These are phyloP conservation scores for Leccinum fibrillosum DNA, from an alignment of 768 basidiomycete species.

Conservation along the genomic window DNA sequence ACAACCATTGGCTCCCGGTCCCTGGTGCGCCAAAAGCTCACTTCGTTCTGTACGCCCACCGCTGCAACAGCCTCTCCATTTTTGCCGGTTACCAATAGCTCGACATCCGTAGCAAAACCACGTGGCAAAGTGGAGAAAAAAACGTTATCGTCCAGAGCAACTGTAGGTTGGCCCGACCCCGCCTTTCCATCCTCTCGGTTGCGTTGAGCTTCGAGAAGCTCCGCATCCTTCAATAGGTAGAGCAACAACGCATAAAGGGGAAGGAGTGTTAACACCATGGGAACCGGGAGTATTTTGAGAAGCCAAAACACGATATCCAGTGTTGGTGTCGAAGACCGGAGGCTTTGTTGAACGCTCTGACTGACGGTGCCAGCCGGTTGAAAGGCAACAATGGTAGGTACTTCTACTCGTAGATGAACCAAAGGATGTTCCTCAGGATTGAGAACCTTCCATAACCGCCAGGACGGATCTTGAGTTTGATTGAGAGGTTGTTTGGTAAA, in stretches of 20 bases:
- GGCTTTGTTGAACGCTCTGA: constrained; percentile 28
- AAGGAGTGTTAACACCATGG: constrained; percentile 75
- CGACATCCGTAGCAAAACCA: constrained; percentile 79
- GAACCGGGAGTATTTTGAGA: constrained; percentile 78
- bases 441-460: constrained; percentile 72
- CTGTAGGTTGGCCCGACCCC: constrained; percentile 22
- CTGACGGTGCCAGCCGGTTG: constrained; percentile 36
- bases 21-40: constrained; percentile 63
- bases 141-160: constrained; percentile 41
- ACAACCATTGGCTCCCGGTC: constrained; percentile 41
- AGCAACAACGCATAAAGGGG: constrained; percentile 73
- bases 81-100: constrained; percentile 68
- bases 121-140: constrained; percentile 74
- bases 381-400: constrained; percentile 75
- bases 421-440: constrained; percentile 65
- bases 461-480: constrained; percentile 47
- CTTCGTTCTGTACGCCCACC: constrained; percentile 75
- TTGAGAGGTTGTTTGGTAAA: constrained; percentile 31
- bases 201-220: constrained; percentile 84
- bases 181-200: constrained; percentile 50
- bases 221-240: constrained; percentile 87
- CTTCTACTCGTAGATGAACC: constrained; percentile 76
- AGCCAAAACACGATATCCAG: constrained; percentile 67
- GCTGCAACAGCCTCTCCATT: constrained; percentile 66
- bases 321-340: constrained; percentile 46